These are phyloP conservation scores for Teunomyces funiuensis DNA, from an alignment of 805 yeast species.

Conservation along the genomic window DNA sequence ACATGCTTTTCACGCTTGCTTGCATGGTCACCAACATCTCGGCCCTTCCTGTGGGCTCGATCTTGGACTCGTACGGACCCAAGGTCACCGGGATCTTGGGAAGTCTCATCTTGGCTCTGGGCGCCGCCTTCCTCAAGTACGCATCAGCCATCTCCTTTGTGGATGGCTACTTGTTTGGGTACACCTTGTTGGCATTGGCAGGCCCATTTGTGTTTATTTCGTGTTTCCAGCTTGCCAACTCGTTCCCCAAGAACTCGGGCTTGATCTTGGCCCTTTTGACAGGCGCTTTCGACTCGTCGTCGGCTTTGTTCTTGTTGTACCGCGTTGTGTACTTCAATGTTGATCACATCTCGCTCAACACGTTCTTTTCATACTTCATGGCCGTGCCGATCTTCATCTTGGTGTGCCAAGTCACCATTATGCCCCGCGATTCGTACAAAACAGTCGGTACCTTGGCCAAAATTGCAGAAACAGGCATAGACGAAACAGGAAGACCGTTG, in stretches of 20 bases:
- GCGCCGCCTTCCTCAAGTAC: conserved; percentile 48
- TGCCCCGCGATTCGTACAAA: conserved; percentile 79
- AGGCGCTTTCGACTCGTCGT: conserved; percentile 92
- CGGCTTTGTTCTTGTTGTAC: conserved; percentile 81
- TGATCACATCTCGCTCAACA: conserved; percentile 42
- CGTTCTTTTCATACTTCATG: conserved; percentile 67
- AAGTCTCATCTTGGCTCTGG: conserved; percentile 54
- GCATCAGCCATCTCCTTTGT: conserved; percentile 30
- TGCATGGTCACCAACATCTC: conserved; percentile 84
- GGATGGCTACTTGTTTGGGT: conserved; percentile 77
- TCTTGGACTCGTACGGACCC: conserved; percentile 81
- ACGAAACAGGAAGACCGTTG: conserved; percentile 63
- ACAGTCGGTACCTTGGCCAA: conserved; percentile 68
- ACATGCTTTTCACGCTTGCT: conserved; percentile 79
- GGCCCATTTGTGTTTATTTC: conserved; percentile 94
- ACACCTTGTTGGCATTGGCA: conserved; percentile 75
- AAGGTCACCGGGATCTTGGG: conserved; percentile 77
- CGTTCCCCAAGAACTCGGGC: conserved; percentile 32
- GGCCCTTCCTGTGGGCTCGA: conserved; percentile 78
- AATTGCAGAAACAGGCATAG: conserved; percentile 69
- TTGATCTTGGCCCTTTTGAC: conserved; percentile 40
- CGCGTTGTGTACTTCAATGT: conserved; percentile 58
- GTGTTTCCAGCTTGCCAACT: conserved; percentile 83
- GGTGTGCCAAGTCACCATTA: conserved; percentile 68
- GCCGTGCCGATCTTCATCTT: conserved; percentile 78